phyloP scores from a whole-genome alignment of 2,329 filamentous ascomycete genomes.

The Pseudonectria foliicola region DNA sequence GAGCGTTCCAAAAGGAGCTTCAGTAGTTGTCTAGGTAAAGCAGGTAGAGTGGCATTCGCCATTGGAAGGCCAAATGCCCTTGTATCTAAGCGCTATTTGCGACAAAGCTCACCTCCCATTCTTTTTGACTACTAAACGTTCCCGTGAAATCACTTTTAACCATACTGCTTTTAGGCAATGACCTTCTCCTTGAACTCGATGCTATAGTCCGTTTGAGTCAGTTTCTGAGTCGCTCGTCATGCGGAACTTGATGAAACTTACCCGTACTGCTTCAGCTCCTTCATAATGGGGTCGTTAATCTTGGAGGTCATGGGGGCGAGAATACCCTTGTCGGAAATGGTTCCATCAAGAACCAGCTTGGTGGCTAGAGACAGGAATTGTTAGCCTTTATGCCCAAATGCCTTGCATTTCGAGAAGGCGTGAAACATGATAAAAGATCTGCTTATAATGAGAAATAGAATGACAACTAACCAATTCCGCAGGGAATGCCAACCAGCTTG shows the following conservation, averaged over 20 bases:
- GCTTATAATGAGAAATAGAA: not conserved
- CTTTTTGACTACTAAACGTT: too few relatives aligned
- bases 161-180: too few relatives aligned
- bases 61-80: too few relatives aligned
- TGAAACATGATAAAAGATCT: too few relatives aligned
- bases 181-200: too few relatives aligned
- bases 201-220: not conserved
- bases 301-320: conserved; percentile 69
- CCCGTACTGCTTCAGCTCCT: conserved; percentile 70
- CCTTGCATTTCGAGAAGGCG: not conserved
- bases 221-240: not conserved
- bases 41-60: too few relatives aligned
- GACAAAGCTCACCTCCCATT: too few relatives aligned
- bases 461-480: conserved; percentile 25
- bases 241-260: not conserved
- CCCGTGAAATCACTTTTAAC: too few relatives aligned
- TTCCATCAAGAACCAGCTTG: conserved; percentile 69
- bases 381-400: conserved; percentile 4
- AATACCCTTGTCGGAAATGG: conserved; percentile 64
- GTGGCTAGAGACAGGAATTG: conserved; percentile 54
- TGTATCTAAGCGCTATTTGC: too few relatives aligned
- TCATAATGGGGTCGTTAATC: conserved; percentile 66
- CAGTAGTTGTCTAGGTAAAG: too few relatives aligned
- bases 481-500: conserved; percentile 68
- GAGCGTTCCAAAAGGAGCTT: too few relatives aligned